phyloP scores from a whole-genome alignment of 768 basidiomycete species.

The Kwoniella newhampshirensis region DNA sequence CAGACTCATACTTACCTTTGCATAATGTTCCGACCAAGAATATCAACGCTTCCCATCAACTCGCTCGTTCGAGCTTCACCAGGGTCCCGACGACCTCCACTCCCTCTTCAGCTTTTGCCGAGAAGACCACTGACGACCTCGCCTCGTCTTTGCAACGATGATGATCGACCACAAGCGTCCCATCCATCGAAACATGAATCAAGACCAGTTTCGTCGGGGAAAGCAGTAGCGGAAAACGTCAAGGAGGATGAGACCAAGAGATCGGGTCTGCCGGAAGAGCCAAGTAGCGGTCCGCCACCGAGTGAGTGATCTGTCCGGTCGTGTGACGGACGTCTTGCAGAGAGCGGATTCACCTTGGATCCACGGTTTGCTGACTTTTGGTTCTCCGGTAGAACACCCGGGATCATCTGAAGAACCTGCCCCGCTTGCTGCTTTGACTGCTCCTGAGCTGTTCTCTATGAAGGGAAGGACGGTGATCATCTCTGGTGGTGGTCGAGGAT shows the following conservation, averaged over 20 bases:
- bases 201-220: constrained; percentile 16
- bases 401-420: constrained; percentile 6
- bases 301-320: constrained; percentile 7
- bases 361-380: too few species aligned
- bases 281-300: constrained; percentile 16
- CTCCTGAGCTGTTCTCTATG: constrained; percentile 39
- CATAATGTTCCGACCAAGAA: neutral
- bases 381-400: too few species aligned
- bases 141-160: neutral
- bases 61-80: neutral
- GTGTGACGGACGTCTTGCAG: too few species aligned
- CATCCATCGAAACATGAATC: constrained; percentile 25
- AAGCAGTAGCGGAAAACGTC: constrained; percentile 26
- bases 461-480: constrained; percentile 33
- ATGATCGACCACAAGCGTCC: constrained; percentile 12
- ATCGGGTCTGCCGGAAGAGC: constrained; percentile 25
- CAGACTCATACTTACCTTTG: too few species aligned
- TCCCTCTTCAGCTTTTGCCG: neutral
- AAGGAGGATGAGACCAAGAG: constrained; percentile 24
- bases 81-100: neutral
- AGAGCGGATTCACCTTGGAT: too few species aligned
- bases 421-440: constrained; percentile 22
- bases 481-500: constrained; percentile 46
- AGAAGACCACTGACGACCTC: constrained; percentile 1
- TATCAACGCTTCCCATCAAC: neutral